These are phyloP conservation scores for Syncephalastrum racemosum DNA, from an alignment of 371 early-diverging fungal species.

Conservation along the genomic window DNA sequence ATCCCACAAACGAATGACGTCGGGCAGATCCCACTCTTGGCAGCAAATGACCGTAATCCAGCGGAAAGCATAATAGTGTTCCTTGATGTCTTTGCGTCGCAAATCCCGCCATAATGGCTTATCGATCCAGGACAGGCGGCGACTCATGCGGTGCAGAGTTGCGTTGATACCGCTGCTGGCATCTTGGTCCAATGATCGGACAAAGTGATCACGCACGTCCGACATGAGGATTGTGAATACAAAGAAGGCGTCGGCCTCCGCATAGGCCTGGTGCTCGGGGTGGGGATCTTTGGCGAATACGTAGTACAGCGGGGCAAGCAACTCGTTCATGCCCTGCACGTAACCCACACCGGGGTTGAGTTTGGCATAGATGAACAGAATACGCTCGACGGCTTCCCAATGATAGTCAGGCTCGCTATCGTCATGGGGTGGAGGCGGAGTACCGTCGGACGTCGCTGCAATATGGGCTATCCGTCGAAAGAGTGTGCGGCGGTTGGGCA, in stretches of 20 bases:
- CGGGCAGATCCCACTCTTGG: constrained; percentile 83
- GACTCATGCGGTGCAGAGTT: constrained; percentile 61
- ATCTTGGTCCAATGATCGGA: constrained; percentile 65
- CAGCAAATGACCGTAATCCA: constrained; percentile 85
- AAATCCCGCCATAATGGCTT: constrained; percentile 65
- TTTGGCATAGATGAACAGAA: constrained; percentile 82
- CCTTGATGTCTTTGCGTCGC: constrained; percentile 67
- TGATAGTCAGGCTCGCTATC: constrained; percentile 64
- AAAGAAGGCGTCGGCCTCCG: constrained; percentile 88
- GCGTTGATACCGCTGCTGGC: constrained; percentile 64
- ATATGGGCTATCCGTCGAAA: constrained; percentile 68
- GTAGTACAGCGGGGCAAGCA: constrained; percentile 84
- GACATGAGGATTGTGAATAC: constrained; percentile 73
- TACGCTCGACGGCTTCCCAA: constrained; percentile 83
- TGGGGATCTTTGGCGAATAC: constrained; percentile 67
- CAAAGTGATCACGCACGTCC: constrained; percentile 80
- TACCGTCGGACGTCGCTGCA: constrained; percentile 11
- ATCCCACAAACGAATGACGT: constrained; percentile 86
- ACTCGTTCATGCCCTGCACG: constrained; percentile 91
- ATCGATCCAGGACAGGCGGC: constrained; percentile 57
- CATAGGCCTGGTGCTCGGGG: constrained; percentile 60
- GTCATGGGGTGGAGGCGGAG: neutral
- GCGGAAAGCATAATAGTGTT: constrained; percentile 81
- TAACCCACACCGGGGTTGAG: constrained; percentile 87
- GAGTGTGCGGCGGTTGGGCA: constrained; percentile 59